Conservation (phyloP, 176 grass and related monocot species). For the Cenchrus purpureus region DNA sequence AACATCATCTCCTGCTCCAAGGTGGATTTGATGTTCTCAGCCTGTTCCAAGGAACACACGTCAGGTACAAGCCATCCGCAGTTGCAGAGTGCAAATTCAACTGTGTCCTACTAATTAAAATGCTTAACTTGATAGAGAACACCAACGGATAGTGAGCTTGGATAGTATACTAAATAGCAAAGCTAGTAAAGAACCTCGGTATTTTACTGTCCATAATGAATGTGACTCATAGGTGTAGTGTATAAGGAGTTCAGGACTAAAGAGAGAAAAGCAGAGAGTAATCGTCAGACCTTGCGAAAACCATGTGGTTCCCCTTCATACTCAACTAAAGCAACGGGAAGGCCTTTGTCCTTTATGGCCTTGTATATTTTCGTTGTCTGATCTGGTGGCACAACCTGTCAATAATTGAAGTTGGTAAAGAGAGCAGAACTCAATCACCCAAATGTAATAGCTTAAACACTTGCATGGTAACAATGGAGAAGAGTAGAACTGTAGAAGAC, state of each 20-base stretch:
- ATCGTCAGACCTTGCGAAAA: conserved; percentile 70
- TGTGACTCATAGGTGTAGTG: neutral
- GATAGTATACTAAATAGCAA: conserved; percentile 3
- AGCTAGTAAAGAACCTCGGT: neutral
- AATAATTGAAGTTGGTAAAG: conserved; percentile 24
- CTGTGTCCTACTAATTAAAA: neutral
- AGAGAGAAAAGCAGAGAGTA: neutral
- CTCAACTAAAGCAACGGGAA: conserved; percentile 93
- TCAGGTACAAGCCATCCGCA: neutral
- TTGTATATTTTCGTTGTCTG: conserved; percentile 82
- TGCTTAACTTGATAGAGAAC: neutral
- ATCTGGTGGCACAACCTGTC: conserved; percentile 75
- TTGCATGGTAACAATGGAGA: neutral
- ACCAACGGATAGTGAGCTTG: neutral
- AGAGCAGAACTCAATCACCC: conserved; percentile 8
- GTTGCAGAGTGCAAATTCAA: neutral
- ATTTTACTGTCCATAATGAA: neutral
- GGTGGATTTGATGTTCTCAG: conserved; percentile 91
- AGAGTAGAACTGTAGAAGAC: neutral
- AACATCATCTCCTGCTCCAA: conserved; percentile 93
- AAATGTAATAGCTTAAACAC: neutral
- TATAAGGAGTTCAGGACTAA: neutral
- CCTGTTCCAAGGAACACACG: conserved; percentile 52
- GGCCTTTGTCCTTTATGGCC: conserved; percentile 79
- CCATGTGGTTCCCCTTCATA: conserved; percentile 96